Base-by-base conservation (phyloP, 1,284 basidiomycete genomes). In the Neotropicomus parvogracilis region DNA sequence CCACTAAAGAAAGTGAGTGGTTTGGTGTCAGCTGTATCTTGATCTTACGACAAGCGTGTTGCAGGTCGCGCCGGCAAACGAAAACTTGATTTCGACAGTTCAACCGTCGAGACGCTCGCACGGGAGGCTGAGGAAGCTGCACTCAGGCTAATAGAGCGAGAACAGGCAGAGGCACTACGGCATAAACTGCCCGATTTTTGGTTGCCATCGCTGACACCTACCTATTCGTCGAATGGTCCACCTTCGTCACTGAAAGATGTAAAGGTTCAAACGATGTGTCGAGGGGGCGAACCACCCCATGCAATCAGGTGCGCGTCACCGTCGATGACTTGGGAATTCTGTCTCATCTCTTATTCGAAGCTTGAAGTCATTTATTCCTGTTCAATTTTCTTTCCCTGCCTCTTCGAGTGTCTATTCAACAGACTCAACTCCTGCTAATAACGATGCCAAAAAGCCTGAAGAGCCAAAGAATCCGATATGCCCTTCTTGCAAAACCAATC, bases 151-250 rank as follows among this genome's bases (percentile, higher is more conserved):
- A 91, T 97, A 35, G 90, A 93, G 63, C 76, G 75, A 21, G 94
- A 97, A 66, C 89, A 92, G 62, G 83, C 84, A 0, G 91, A 92
- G 53, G 78, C 85, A 3, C 71, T 95, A 44, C 88, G 86, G 51
- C 79, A 82, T 49, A 95, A 95, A 66, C 77, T 97, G 7, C 92
- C 94, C 0, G 91, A 95, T 58, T 98, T 95, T 65, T 97, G 94
- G 94, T 75, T 97, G 37, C 93, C 89, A 16, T 90, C 83, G 0
- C 70, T 95, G 29, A 91, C 93, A 0, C 93, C 94, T 0, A 88
- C 87, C 2, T 85, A 86, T 59, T 69, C 79, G 0, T 79, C 78
- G 6, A 73, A 58, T 24, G 83, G 84, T 0, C 81, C 80, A 9
- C 89, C 74, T 50, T 78, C 62, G 55, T 85, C 72, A 6, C 68